Conservation (phyloP, 2,329 filamentous ascomycete species). For the Venturia oleaginea region DNA sequence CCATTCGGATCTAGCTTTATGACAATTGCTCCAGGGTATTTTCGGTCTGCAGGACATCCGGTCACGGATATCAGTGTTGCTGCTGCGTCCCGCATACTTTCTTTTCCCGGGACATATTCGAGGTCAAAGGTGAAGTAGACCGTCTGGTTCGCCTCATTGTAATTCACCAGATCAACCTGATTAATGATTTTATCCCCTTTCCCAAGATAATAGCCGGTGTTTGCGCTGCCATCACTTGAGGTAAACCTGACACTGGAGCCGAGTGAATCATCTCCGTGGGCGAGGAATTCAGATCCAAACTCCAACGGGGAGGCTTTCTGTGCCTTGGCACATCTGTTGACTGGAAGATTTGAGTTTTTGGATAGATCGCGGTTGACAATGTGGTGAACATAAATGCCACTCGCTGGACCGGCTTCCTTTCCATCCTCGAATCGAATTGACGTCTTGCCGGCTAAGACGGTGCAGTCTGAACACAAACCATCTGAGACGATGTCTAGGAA, state of each 20-base stretch:
- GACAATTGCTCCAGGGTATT: neutral
- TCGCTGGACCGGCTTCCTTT: neutral
- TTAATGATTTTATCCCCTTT: neutral
- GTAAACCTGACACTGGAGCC: neutral
- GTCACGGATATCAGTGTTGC: conserved; percentile 1
- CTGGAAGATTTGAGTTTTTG: neutral
- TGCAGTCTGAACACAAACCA: neutral
- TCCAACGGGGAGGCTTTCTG: neutral
- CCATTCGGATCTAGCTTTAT: neutral
- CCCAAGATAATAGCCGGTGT: neutral
- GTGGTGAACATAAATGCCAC: conserved; percentile 10
- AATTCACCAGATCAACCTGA: neutral
- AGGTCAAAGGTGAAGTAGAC: neutral
- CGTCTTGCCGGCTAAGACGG: neutral
- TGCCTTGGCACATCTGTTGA: neutral
- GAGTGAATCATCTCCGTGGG: neutral
- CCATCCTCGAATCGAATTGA: neutral
- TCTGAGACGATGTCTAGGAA: neutral
- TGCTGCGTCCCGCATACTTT: neutral
- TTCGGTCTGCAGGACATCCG: neutral
- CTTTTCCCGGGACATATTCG: neutral
- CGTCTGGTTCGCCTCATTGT: neutral
- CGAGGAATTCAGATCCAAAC: neutral
- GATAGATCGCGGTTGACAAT: neutral
- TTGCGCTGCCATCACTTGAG: neutral